A percentile compares a stretch with the other conserved stretches of the same genome.
These are phyloP conservation scores for Elasticomyces elasticus DNA, from an alignment of 495 filamentous ascomycete genomes.

Conservation along the genomic window DNA sequence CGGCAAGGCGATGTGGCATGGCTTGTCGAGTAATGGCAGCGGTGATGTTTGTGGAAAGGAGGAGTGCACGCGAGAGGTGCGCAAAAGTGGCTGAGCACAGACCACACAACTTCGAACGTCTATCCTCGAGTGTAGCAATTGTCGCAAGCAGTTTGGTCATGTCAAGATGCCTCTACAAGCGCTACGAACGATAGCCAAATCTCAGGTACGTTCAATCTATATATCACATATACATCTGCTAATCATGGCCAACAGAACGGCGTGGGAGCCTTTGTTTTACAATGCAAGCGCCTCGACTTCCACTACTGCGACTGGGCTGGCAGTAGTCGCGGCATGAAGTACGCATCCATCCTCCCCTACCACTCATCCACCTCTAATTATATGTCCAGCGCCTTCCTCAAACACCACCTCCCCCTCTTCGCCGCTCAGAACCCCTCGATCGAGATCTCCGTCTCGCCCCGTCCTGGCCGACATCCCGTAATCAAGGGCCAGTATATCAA, in stretches of 20 bases:
- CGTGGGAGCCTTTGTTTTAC: conserved; percentile 90
- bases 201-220: conserved; percentile 42
- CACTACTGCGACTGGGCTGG: conserved; percentile 95
- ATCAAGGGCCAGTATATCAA: conserved; percentile 85
- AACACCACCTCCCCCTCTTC: conserved; percentile 62
- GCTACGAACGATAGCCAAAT: conserved; percentile 45
- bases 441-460: conserved; percentile 81
- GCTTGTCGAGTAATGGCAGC: neutral
- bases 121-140: neutral
- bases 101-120: neutral
- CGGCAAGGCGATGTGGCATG: neutral
- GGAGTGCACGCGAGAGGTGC: neutral
- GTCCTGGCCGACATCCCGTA: conserved; percentile 76
- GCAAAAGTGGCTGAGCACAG: neutral
- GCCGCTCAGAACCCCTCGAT: conserved; percentile 74
- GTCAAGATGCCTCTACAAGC: conserved; percentile 60
- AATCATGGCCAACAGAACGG: conserved; percentile 58
- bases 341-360: conserved; percentile 27
- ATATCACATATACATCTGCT: neutral
- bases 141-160: neutral
- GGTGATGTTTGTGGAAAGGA: too few relatives aligned
- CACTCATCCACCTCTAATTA: neutral
- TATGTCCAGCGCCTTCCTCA: conserved; percentile 60
- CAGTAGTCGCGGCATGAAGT: conserved; percentile 92
- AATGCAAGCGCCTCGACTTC: conserved; percentile 91